Conservation (phyloP, 805 yeast genomes). For the Millerozyma acaciae region DNA sequence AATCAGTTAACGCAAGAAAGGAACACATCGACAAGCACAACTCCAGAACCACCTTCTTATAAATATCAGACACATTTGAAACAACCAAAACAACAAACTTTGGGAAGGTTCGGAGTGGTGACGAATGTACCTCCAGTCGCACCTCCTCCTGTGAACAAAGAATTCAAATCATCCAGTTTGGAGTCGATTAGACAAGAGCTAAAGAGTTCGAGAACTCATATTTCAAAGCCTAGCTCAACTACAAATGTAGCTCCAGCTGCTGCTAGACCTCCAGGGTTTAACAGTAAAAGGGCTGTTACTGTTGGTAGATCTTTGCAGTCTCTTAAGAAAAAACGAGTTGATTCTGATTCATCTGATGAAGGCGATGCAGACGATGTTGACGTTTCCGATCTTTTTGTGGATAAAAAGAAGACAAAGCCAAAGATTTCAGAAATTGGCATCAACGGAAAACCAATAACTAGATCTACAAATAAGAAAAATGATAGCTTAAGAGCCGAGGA, state of each 20-base stretch:
- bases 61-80: constrained; percentile 19
- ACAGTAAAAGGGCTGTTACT: constrained; percentile 23
- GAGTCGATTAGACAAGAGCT: constrained; percentile 34
- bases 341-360: constrained; percentile 35
- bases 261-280: constrained; percentile 53
- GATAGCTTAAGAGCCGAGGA: constrained; percentile 49
- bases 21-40: constrained; percentile 2
- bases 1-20: constrained; percentile 1
- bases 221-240: constrained; percentile 19
- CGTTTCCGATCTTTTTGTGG: constrained; percentile 39
- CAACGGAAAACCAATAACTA: constrained; percentile 36
- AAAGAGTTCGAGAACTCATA: constrained; percentile 15
- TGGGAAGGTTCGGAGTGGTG: constrained; percentile 32
- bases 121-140: constrained; percentile 31
- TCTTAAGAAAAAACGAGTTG: constrained; percentile 26
- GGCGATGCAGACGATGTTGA: constrained; percentile 31
- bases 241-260: constrained; percentile 39
- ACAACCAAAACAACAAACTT: constrained; percentile 32
- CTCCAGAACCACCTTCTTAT: constrained; percentile 15
- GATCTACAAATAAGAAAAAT: constrained; percentile 22
- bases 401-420: constrained; percentile 26
- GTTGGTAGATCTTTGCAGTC: constrained; percentile 39
- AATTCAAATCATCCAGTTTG: constrained; percentile 26
- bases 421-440: constrained; percentile 42
- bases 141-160: constrained; percentile 28